Conservation (phyloP, 345 rosid species). For the Triadica sebifera region DNA sequence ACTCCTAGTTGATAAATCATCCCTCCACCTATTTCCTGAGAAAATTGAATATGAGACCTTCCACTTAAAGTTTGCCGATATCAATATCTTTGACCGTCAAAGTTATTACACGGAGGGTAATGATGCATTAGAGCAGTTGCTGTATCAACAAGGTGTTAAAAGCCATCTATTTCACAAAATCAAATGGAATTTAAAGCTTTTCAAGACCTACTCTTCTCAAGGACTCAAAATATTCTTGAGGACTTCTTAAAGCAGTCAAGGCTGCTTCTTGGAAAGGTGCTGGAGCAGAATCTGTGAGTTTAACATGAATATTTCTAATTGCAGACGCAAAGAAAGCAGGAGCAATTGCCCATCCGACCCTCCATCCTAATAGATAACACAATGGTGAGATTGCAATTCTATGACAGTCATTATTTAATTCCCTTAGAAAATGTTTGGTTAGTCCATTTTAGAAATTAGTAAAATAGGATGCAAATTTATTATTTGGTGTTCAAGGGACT, state of each 20-base stretch:
- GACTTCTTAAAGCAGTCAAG: conserved; percentile 44
- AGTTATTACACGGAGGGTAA: background rate
- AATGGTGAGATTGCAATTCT: conserved; percentile 9
- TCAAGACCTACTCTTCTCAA: conserved; percentile 39
- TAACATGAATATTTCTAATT: conserved; percentile 51
- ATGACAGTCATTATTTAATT: background rate
- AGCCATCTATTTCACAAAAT: conserved; percentile 4
- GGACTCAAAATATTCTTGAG: conserved; percentile 37
- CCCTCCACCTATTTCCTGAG: background rate
- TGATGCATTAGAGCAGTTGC: background rate
- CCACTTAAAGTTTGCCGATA: background rate
- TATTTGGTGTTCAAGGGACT: background rate
- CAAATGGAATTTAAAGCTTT: conserved; percentile 4
- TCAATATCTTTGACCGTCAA: background rate
- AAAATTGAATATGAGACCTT: background rate
- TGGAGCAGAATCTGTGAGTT: conserved; percentile 55
- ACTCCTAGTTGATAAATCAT: background rate
- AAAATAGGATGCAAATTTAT: background rate
- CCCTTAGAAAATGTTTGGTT: background rate
- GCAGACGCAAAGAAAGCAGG: conserved; percentile 45
- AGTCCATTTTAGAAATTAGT: background rate
- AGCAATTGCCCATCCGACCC: conserved; percentile 68
- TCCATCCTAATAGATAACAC: conserved; percentile 46
- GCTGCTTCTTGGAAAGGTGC: conserved; percentile 71
- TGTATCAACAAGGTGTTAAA: background rate